Evolutionary conservation across 768 basidiomycete species (phyloP).

Genomic region (Amanita pseudoporphyria): DNA sequence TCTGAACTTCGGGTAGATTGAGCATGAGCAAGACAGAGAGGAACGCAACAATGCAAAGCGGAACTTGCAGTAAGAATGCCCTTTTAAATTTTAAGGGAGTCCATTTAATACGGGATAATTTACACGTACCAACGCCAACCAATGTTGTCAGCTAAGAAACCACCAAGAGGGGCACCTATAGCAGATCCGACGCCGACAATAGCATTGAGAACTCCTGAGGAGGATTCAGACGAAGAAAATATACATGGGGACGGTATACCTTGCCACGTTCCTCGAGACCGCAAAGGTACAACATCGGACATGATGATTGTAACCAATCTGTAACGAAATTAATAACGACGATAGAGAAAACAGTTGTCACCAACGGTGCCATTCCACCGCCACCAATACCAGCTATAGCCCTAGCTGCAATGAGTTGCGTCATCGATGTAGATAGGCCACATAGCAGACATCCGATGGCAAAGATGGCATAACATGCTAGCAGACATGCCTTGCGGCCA

Average conservation of each 20-base stretch:
- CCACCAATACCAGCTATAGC: slow-evolving; percentile 53
- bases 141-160: slow-evolving; percentile 49
- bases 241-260: slow-evolving; percentile 21
- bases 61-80: slow-evolving; percentile 55
- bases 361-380: slow-evolving; percentile 55
- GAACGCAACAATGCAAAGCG: slow-evolving; percentile 44
- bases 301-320: slow-evolving; percentile 57
- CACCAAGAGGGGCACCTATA: slow-evolving; percentile 54
- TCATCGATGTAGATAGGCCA: slow-evolving; percentile 45
- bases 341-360: slow-evolving; percentile 3
- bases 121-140: slow-evolving; percentile 53
- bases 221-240: background rate
- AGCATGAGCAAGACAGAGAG: slow-evolving; percentile 42
- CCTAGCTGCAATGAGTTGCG: slow-evolving; percentile 40
- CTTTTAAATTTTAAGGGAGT: slow-evolving; percentile 15
- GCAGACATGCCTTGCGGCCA: slow-evolving; percentile 46
- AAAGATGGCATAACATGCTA: slow-evolving; percentile 46
- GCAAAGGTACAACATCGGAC: slow-evolving; percentile 54
- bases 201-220: slow-evolving; percentile 45
- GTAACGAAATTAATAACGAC: background rate
- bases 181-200: slow-evolving; percentile 49
- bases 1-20: slow-evolving; percentile 34
- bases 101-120: background rate
- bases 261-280: slow-evolving; percentile 63
- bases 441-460: slow-evolving; percentile 44